Percentiles rank a stretch among this genome's conserved stretches.
phyloP scores from a whole-genome alignment of 2,329 filamentous ascomycete genomes.

The Didymella segeticola region DNA sequence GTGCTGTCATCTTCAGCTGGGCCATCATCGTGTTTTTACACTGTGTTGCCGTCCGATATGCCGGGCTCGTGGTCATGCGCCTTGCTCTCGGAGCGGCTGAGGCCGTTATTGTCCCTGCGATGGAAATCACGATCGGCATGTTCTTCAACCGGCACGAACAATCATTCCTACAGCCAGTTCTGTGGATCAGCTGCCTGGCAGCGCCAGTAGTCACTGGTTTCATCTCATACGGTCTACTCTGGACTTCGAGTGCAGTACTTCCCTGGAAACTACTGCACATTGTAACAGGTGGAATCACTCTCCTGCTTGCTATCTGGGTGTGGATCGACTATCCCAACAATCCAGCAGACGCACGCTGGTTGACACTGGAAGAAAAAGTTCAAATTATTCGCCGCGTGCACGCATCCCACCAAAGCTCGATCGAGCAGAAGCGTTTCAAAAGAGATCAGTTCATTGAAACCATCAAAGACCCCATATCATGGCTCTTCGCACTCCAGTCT shows the following conservation, averaged over 20 bases:
- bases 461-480: conserved; percentile 1
- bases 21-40: neutral
- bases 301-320: too few species aligned
- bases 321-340: too few species aligned
- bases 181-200: conserved; percentile 4
- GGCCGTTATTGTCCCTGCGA: conserved; percentile 1
- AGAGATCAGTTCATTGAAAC: neutral
- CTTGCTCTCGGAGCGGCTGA: neutral
- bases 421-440: conserved; percentile 4
- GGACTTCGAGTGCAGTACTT: too few species aligned
- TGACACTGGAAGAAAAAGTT: conserved; percentile 1
- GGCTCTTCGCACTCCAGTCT: too few species aligned
- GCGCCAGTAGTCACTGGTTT: too few species aligned
- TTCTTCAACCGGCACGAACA: conserved; percentile 5
- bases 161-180: neutral
- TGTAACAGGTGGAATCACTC: too few species aligned
- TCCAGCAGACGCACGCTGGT: too few species aligned
- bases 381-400: conserved; percentile 1
- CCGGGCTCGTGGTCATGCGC: conserved; percentile 4
- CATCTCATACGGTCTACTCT: too few species aligned
- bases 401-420: conserved; percentile 1
- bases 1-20: neutral
- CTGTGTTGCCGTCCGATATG: conserved; percentile 1
- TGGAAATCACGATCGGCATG: conserved; percentile 4
- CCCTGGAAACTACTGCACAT: too few species aligned